phyloP scores from a whole-genome alignment of 2,329 filamentous ascomycete species.

The Claviceps sp. region DNA sequence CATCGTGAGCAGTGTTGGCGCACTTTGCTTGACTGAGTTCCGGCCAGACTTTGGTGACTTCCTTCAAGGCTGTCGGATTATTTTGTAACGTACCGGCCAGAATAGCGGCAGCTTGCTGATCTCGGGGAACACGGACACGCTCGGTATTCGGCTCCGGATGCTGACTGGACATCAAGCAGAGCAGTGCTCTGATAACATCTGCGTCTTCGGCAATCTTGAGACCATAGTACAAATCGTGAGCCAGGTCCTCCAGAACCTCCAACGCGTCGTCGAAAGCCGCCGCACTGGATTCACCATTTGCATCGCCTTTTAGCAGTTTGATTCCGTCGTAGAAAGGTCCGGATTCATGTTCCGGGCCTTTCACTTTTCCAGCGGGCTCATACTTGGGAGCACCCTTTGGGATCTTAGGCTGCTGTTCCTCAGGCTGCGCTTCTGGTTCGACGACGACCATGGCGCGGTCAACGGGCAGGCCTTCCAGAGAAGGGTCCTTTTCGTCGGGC shows the following conservation, averaged over 20 bases:
- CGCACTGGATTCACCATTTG: constrained; percentile 11
- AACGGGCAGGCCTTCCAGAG: constrained; percentile 36
- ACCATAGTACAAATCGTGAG: constrained; percentile 59
- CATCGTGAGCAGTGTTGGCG: constrained; percentile 9
- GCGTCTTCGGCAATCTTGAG: constrained; percentile 45
- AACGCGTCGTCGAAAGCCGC: constrained; percentile 35
- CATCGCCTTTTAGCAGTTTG: constrained; percentile 33
- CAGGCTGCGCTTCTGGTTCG: constrained; percentile 25
- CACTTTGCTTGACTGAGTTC: constrained; percentile 27
- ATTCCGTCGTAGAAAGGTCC: constrained; percentile 28
- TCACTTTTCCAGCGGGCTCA: constrained; percentile 42
- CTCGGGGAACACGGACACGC: constrained; percentile 20
- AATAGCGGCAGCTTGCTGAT: constrained; percentile 41
- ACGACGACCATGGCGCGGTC: constrained; percentile 41
- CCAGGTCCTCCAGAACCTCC: constrained; percentile 45
- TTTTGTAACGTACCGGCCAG: constrained; percentile 48
- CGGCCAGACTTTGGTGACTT: constrained; percentile 36
- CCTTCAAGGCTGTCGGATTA: constrained; percentile 46
- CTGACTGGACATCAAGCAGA: constrained; percentile 37
- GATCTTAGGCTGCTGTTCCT: constrained; percentile 19
- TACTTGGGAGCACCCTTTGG: constrained; percentile 41
- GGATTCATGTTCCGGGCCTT: constrained; percentile 28
- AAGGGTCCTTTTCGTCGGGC: constrained; percentile 34
- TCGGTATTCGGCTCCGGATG: constrained; percentile 13
- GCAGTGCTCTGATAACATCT: constrained; percentile 37